Conservation (phyloP, 2,329 filamentous ascomycete genomes). For the Ceratocystis eucalypticola region DNA sequence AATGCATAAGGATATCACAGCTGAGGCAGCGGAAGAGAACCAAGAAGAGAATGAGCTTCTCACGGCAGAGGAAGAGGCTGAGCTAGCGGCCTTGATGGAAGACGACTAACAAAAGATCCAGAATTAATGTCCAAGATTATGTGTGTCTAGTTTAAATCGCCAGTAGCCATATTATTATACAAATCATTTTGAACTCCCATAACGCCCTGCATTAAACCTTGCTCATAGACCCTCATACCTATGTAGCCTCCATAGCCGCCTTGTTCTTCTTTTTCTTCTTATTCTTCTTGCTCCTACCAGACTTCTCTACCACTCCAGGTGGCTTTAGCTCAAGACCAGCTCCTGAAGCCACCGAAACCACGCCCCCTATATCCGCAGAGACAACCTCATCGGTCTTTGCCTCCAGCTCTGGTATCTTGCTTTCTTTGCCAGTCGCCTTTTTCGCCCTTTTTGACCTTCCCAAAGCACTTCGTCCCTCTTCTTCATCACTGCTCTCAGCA, state of each 20-base stretch:
- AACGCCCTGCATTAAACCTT: neutral
- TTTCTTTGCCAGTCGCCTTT: neutral
- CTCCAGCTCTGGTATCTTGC: neutral
- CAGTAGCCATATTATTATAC: neutral
- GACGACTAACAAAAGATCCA: constrained; percentile 28
- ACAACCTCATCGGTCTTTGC: neutral
- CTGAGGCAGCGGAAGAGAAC: constrained; percentile 37
- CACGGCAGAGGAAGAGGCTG: constrained; percentile 83
- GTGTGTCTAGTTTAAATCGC: neutral
- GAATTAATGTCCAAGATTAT: neutral
- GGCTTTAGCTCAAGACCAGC: neutral
- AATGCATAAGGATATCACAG: constrained; percentile 30
- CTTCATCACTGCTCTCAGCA: constrained; percentile 17
- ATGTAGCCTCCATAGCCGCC: neutral
- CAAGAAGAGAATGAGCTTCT: constrained; percentile 39
- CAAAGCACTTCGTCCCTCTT: constrained; percentile 15
- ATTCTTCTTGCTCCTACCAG: constrained; percentile 11
- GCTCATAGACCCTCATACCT: neutral
- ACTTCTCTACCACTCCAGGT: neutral
- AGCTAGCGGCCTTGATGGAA: constrained; percentile 82
- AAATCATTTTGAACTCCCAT: constrained; percentile 3
- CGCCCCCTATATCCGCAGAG: neutral
- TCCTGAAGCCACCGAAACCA: neutral
- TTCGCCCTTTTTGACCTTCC: constrained; percentile 15
- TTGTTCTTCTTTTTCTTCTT: constrained; percentile 18